These are phyloP conservation scores for Dipodascopsis tothii DNA, from an alignment of 805 yeast species.

Conservation along the genomic window DNA sequence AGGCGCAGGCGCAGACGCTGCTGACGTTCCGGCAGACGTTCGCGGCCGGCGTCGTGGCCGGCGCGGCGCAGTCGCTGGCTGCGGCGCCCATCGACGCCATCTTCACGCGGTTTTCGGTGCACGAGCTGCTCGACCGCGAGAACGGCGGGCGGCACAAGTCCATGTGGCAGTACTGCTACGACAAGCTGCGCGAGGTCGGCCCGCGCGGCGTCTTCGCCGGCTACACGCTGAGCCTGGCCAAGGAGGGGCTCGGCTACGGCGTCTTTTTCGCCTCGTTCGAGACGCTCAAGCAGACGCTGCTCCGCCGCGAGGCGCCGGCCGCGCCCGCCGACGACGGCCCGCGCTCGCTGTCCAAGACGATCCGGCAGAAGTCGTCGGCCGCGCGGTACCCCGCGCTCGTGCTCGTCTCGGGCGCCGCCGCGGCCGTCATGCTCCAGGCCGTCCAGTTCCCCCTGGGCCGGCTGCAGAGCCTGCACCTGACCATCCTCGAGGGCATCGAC, in stretches of 20 bases:
- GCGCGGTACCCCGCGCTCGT: slow-evolving; percentile 57
- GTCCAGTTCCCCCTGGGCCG: slow-evolving; percentile 79
- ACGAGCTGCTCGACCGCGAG: slow-evolving; percentile 49
- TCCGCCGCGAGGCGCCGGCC: neutral
- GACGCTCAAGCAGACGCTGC: slow-evolving; percentile 40
- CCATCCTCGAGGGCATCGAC: slow-evolving; percentile 74
- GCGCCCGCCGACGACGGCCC: slow-evolving; percentile 1
- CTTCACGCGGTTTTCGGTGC: slow-evolving; percentile 68
- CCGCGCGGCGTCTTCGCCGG: slow-evolving; percentile 85
- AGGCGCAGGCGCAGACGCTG: slow-evolving; percentile 9
- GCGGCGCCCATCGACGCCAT: slow-evolving; percentile 94
- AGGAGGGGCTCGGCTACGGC: slow-evolving; percentile 67
- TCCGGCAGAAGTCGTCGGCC: slow-evolving; percentile 18
- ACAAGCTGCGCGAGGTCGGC: slow-evolving; percentile 67
- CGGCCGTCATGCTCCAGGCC: slow-evolving; percentile 66
- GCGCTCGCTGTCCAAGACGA: slow-evolving; percentile 4
- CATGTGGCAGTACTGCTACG: slow-evolving; percentile 67
- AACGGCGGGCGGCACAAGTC: slow-evolving; percentile 39
- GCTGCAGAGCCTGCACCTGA: slow-evolving; percentile 69
- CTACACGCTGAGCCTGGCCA: slow-evolving; percentile 63
- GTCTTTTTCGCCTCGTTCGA: slow-evolving; percentile 51
- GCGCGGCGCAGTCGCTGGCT: slow-evolving; percentile 76
- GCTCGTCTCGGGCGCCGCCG: slow-evolving; percentile 78
- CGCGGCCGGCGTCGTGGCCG: slow-evolving; percentile 78
- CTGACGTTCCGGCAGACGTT: slow-evolving; percentile 49